phyloP scores from a whole-genome alignment of 129 eudicot species.

The carrot (Daucus carota) region DH1_v3.0 NC_030382.2:56903501-56904000 shows the following conservation, averaged over 20 bases:
- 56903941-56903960: constrained; percentile 78
- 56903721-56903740: constrained; percentile 45
- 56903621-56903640: constrained; percentile 33
- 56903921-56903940: constrained; percentile 50
- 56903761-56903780: constrained; percentile 31
- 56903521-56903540: background rate
- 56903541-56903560: background rate
- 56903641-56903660: constrained; percentile 66
- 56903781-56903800: constrained; percentile 21
- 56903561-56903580: constrained; percentile 27
- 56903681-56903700: constrained; percentile 68
- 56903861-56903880: constrained; percentile 37
- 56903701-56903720: constrained; percentile 84
- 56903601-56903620: constrained; percentile 57
- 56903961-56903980: constrained; percentile 74
- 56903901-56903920: constrained; percentile 55
- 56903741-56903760: constrained; percentile 30
- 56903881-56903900: constrained; percentile 45
- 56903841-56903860: constrained; percentile 33
- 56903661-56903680: constrained; percentile 80
- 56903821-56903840: constrained; percentile 42
- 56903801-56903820: constrained; percentile 25
- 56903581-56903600: constrained; percentile 65
- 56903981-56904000: background rate
- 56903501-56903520: background rate